Conservation (phyloP, 164 flowering plant species). For the Warburgia ugandensis region DNA sequence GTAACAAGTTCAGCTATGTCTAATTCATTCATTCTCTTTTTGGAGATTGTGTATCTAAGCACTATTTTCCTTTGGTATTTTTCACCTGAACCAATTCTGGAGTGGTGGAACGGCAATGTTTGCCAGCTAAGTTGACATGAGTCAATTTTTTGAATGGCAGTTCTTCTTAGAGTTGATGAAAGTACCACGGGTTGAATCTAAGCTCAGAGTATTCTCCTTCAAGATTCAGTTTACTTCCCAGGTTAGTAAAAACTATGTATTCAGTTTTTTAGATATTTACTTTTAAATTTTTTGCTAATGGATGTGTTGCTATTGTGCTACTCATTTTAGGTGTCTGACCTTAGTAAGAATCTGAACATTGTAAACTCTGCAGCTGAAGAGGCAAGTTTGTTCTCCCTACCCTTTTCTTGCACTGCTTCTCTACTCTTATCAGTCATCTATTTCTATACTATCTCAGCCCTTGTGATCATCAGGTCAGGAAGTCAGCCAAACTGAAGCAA, state of each 20-base stretch:
- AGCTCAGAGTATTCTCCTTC: conserved; percentile 90
- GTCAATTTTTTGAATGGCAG: conserved; percentile 26
- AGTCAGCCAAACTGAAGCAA: conserved; percentile 66
- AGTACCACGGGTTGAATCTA: conserved; percentile 90
- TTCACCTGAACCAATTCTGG: too few relatives aligned
- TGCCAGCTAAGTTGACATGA: neutral
- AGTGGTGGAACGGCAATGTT: too few relatives aligned
- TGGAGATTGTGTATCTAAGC: too few relatives aligned
- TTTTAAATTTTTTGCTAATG: too few relatives aligned
- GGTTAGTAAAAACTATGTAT: conserved; percentile 35
- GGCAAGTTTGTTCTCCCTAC: conserved; percentile 36
- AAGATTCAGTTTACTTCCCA: conserved; percentile 75
- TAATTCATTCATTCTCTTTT: too few relatives aligned
- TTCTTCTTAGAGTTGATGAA: conserved; percentile 93
- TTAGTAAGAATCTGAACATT: conserved; percentile 56
- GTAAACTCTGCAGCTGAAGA: conserved; percentile 75
- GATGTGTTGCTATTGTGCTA: too few relatives aligned
- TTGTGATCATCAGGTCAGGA: conserved; percentile 51
- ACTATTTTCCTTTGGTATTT: too few relatives aligned
- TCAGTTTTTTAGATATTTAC: neutral
- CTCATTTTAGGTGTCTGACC: conserved; percentile 62
- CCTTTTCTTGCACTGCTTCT: neutral
- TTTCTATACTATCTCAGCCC: conserved; percentile 2
- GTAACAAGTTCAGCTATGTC: too few relatives aligned
- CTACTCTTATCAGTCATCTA: neutral